Conservation (phyloP, 2,329 filamentous ascomycete species). For the Sclerotinia glacialis region DNA sequence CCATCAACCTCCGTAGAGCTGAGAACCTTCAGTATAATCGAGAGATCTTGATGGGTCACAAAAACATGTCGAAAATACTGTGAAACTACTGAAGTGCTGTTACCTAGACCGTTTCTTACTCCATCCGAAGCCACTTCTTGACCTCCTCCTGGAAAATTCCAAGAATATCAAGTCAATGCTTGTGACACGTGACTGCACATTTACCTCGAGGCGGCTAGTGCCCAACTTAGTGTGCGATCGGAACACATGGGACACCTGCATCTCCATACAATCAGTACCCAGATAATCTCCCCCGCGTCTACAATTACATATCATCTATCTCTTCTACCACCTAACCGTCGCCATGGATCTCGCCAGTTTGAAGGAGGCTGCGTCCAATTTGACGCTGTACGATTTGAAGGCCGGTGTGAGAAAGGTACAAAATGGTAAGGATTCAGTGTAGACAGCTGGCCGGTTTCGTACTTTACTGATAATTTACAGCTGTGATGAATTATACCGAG, state of each 20-base stretch:
- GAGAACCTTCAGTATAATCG: neutral
- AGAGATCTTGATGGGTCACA: neutral
- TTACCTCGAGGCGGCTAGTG: neutral
- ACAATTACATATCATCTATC: constrained; percentile 12
- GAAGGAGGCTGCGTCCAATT: constrained; percentile 68
- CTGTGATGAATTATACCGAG: constrained; percentile 77
- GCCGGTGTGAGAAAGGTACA: constrained; percentile 73
- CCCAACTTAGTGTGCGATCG: constrained; percentile 5
- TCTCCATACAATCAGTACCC: constrained; percentile 17
- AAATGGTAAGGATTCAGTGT: constrained; percentile 57
- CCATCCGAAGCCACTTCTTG: neutral
- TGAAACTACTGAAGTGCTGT: too few relatives aligned
- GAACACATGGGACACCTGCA: constrained; percentile 15
- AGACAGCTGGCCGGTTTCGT: constrained; percentile 31
- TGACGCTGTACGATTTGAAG: constrained; percentile 73
- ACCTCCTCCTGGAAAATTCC: fast-evolving
- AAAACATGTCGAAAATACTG: neutral
- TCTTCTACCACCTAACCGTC: neutral
- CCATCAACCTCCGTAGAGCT: too few relatives aligned
- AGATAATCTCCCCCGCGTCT: constrained; percentile 23
- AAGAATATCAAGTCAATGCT: fast-evolving
- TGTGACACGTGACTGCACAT: neutral
- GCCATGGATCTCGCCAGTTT: constrained; percentile 66
- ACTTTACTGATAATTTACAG: constrained; percentile 44
- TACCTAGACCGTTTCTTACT: neutral